Percentiles rank a stretch among this genome's conserved stretches.
Evolutionary conservation across 352 stramenopile species (phyloP).

Genomic region (Plasmopara viticola): DNA sequence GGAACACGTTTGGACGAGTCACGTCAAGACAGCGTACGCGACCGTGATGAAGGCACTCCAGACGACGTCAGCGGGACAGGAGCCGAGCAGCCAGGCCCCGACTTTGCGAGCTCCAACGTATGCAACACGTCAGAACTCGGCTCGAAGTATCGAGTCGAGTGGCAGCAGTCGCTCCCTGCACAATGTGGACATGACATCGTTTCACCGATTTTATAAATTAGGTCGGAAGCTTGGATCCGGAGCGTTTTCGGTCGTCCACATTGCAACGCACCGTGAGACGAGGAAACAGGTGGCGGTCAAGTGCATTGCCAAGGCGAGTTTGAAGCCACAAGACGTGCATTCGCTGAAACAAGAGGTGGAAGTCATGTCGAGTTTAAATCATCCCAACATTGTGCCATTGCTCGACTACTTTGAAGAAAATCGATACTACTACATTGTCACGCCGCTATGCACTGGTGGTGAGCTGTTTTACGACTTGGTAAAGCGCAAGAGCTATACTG

Average conservation of each 20-base stretch:
- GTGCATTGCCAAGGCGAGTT: slow-evolving; percentile 56
- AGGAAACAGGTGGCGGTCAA: slow-evolving; percentile 78
- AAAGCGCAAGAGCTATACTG: slow-evolving; percentile 91
- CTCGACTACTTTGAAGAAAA: slow-evolving; percentile 72
- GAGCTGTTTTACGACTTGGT: slow-evolving; percentile 96
- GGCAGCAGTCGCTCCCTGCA: slow-evolving; percentile 27
- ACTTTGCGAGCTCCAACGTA: slow-evolving; percentile 26
- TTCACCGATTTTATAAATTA: slow-evolving; percentile 75
- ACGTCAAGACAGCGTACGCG: slow-evolving; percentile 70
- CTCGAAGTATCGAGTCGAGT: slow-evolving; percentile 32
- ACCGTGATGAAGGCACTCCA: slow-evolving; percentile 77
- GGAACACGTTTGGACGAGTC: slow-evolving; percentile 53
- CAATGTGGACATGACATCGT: slow-evolving; percentile 32
- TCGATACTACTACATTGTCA: slow-evolving; percentile 79
- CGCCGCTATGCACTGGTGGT: slow-evolving; percentile 69
- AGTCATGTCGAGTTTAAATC: slow-evolving; percentile 62
- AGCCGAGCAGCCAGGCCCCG: slow-evolving; percentile 21
- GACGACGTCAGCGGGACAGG: slow-evolving; percentile 22
- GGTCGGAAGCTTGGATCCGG: slow-evolving; percentile 81
- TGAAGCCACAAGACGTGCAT: slow-evolving; percentile 43
- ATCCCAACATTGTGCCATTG: slow-evolving; percentile 69
- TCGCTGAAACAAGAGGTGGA: slow-evolving; percentile 66
- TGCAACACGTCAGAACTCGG: slow-evolving; percentile 36
- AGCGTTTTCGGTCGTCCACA: slow-evolving; percentile 85
- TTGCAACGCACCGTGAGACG: slow-evolving; percentile 64